Evolutionary conservation across 495 filamentous ascomycete species (phyloP).

Genomic region (Gamarada debralockiae): DNA sequence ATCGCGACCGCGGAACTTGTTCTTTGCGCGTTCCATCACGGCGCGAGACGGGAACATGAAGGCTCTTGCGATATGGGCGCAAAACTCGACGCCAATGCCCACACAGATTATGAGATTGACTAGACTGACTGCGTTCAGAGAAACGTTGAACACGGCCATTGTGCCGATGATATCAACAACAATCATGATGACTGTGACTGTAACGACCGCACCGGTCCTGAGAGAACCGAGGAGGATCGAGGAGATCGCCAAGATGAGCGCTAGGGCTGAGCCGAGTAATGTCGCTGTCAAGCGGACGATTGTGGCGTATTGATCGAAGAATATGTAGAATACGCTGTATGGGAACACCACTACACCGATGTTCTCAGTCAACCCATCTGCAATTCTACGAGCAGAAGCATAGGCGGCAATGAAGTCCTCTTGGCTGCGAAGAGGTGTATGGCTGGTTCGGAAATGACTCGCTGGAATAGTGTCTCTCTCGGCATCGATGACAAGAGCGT

Average conservation of each 20-base stretch:
- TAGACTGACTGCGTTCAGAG: constrained; percentile 93
- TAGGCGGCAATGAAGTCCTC: constrained; percentile 93
- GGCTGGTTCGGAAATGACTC: constrained; percentile 87
- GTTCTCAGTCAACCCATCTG: constrained; percentile 60
- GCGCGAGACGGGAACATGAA: constrained; percentile 85
- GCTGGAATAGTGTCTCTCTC: constrained; percentile 62
- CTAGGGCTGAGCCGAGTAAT: constrained; percentile 77
- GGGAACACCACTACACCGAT: constrained; percentile 83
- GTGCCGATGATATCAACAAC: constrained; percentile 91
- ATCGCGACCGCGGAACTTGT: constrained; percentile 69
- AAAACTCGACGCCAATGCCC: constrained; percentile 94
- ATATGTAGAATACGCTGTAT: constrained; percentile 95
- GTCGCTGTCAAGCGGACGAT: constrained; percentile 76
- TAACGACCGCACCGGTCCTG: constrained; percentile 75
- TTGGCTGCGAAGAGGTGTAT: constrained; percentile 81
- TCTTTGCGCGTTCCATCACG: constrained; percentile 71
- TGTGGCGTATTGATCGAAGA: constrained; percentile 93
- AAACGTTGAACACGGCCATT: constrained; percentile 85
- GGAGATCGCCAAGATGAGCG: constrained; percentile 75
- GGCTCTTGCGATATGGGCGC: constrained; percentile 91
- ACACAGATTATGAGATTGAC: constrained; percentile 97
- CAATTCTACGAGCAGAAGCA: constrained; percentile 85
- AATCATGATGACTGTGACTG: constrained; percentile 83
- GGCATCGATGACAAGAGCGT: constrained; percentile 76
- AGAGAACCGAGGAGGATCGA: constrained; percentile 79